A percentile compares a stretch with the other conserved stretches of the same genome.
phyloP scores from a whole-genome alignment of 176 grass and related monocot genomes.

The Avena insularis region DNA sequence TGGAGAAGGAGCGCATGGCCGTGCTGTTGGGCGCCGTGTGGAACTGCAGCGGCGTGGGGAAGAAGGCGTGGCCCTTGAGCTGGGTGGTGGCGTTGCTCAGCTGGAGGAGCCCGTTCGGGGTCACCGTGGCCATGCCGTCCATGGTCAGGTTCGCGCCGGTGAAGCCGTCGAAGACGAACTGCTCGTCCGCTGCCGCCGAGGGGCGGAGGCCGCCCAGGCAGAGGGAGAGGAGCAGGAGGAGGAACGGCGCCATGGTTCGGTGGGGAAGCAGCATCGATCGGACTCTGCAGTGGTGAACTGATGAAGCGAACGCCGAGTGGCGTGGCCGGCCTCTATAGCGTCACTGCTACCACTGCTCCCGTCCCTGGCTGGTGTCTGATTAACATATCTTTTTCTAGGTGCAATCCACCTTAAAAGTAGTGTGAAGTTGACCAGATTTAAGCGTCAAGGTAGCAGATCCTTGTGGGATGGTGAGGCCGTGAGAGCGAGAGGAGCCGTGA shows the following conservation, averaged over 20 bases:
- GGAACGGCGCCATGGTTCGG: not conserved
- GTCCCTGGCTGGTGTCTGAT: not conserved
- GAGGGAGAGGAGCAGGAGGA: slow-evolving; percentile 33
- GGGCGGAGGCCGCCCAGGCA: slow-evolving; percentile 8
- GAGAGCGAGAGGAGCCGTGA: slow-evolving; percentile 11
- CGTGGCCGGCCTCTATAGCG: not conserved
- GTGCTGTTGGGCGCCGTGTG: slow-evolving; percentile 43
- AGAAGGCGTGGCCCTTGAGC: slow-evolving; percentile 79
- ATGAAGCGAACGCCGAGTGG: not conserved
- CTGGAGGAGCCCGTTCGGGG: slow-evolving; percentile 54
- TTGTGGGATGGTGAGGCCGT: not conserved
- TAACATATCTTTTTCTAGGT: not conserved
- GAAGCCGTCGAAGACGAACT: slow-evolving; percentile 75
- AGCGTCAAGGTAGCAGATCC: not conserved
- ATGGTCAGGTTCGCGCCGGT: slow-evolving; percentile 55
- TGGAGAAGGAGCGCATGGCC: slow-evolving; percentile 74
- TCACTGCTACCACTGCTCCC: not conserved
- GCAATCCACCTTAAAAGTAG: not conserved
- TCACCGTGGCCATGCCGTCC: slow-evolving; percentile 68
- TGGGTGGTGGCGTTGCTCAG: slow-evolving; percentile 68
- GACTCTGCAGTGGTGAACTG: not conserved
- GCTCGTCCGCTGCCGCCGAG: slow-evolving; percentile 38
- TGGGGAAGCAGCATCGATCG: not conserved
- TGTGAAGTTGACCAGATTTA: slow-evolving; percentile 22
- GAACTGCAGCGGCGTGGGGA: slow-evolving; percentile 54